Evolutionary conservation across 139 green algal genomes (phyloP).

Genomic region (Chlorella sp.): DNA sequence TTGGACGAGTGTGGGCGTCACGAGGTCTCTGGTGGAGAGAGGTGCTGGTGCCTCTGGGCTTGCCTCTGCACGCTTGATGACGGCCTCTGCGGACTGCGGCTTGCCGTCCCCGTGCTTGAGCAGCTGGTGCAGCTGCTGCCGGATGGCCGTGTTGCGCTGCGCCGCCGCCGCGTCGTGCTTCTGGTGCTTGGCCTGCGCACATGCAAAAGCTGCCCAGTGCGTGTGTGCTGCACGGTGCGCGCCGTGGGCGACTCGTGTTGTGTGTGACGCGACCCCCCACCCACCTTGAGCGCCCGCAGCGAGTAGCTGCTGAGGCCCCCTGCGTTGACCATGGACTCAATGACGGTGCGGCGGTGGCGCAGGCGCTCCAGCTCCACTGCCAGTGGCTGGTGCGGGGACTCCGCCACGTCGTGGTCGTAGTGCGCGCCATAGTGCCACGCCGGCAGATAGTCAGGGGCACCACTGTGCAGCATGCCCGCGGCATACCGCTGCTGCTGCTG

Average conservation of each 20-base stretch:
- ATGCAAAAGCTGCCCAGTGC: not conserved
- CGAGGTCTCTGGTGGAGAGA: no score
- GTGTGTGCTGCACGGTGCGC: not conserved
- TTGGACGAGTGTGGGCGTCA: no score
- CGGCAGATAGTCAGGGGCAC: no score
- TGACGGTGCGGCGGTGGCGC: not conserved
- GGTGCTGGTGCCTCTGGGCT: no score
- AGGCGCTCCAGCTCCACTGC: not conserved
- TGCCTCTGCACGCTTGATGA: not conserved
- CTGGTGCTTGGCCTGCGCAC: not conserved
- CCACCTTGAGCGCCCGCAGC: not conserved
- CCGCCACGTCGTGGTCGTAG: no score
- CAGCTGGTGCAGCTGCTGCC: not conserved
- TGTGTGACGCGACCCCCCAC: no score
- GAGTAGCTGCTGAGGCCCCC: not conserved
- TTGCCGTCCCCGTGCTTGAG: not conserved
- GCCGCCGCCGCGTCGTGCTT: not conserved
- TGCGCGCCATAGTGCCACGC: no score
- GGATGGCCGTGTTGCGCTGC: not conserved
- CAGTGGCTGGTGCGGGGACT: not conserved
- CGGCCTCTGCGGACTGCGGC: not conserved
- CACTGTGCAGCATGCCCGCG: no score
- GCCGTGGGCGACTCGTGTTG: not conserved
- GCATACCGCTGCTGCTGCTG: no score
- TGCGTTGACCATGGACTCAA: not conserved